Evolutionary conservation across 257 asterid species (phyloP).

Genomic region (Solanum dulcamara): DNA sequence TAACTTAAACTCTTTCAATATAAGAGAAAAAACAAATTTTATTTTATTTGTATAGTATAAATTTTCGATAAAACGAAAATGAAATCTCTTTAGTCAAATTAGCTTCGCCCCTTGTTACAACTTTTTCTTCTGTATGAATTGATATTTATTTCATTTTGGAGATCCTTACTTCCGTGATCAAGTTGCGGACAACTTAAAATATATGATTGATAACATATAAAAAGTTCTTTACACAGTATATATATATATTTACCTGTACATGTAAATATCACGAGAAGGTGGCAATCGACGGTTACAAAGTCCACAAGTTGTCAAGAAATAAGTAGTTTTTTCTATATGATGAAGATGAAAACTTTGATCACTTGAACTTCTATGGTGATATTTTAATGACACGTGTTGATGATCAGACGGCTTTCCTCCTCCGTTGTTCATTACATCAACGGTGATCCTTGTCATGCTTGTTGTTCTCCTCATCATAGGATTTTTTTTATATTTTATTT

Average conservation of each 20-base stretch:
- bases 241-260: conserved; percentile 34
- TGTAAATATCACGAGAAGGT: conserved; percentile 44
- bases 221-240: background rate
- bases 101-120: background rate
- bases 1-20: too few species aligned
- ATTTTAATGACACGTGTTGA: conserved; percentile 20
- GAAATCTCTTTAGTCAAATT: too few species aligned
- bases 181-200: background rate
- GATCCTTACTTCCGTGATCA: too few species aligned
- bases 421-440: conserved; percentile 14
- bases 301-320: conserved; percentile 43
- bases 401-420: conserved; percentile 6
- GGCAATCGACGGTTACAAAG: conserved; percentile 40
- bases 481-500: background rate
- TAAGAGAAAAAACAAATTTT: too few species aligned
- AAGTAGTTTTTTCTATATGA: conserved; percentile 9
- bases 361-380: background rate
- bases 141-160: too few species aligned
- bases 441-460: conserved; percentile 29
- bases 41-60: too few species aligned
- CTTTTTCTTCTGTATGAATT: too few species aligned
- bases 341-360: background rate
- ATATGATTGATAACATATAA: accelerated
- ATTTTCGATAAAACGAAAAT: too few species aligned
- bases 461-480: conserved; percentile 21